These are phyloP conservation scores for Podospora anserina DNA, from an alignment of 495 filamentous ascomycete species.

Conservation along the genomic window DNA sequence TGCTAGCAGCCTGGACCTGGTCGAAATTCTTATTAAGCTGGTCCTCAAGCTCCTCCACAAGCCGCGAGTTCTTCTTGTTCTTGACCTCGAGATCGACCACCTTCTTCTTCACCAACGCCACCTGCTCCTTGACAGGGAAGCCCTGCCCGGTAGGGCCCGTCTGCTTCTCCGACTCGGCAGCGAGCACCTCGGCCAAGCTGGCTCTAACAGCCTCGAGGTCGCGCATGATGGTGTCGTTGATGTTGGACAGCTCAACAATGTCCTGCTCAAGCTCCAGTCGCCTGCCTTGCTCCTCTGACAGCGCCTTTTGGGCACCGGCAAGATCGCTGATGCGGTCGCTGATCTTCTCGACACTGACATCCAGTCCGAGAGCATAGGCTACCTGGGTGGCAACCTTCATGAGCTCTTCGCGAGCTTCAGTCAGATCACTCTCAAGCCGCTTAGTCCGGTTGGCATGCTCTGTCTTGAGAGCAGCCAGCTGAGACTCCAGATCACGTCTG, in stretches of 20 bases:
- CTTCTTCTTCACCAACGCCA: constrained; percentile 59
- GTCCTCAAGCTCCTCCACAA: constrained; percentile 95
- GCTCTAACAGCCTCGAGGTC: constrained; percentile 52
- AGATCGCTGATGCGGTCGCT: constrained; percentile 52
- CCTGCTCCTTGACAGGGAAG: neutral
- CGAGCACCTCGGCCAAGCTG: constrained; percentile 45
- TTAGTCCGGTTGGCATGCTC: constrained; percentile 61
- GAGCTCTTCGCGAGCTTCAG: constrained; percentile 66
- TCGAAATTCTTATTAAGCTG: constrained; percentile 94
- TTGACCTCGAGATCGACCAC: constrained; percentile 60
- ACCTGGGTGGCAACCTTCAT: constrained; percentile 58
- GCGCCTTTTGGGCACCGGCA: constrained; percentile 45
- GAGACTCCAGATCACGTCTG: constrained; percentile 41
- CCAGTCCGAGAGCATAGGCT: constrained; percentile 51
- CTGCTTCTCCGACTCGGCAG: constrained; percentile 33
- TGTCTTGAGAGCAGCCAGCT: constrained; percentile 43
- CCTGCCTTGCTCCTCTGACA: constrained; percentile 56
- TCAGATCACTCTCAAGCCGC: constrained; percentile 64
- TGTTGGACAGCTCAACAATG: constrained; percentile 47
- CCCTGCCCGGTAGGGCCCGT: constrained; percentile 41
- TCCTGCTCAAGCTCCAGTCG: constrained; percentile 47
- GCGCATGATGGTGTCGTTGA: constrained; percentile 55
- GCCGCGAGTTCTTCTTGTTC: constrained; percentile 77
- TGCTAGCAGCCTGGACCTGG: constrained; percentile 80
- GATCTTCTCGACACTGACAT: constrained; percentile 55